phyloP scores from a whole-genome alignment of 345 rosid species.

The Nasturtium officinale region DNA sequence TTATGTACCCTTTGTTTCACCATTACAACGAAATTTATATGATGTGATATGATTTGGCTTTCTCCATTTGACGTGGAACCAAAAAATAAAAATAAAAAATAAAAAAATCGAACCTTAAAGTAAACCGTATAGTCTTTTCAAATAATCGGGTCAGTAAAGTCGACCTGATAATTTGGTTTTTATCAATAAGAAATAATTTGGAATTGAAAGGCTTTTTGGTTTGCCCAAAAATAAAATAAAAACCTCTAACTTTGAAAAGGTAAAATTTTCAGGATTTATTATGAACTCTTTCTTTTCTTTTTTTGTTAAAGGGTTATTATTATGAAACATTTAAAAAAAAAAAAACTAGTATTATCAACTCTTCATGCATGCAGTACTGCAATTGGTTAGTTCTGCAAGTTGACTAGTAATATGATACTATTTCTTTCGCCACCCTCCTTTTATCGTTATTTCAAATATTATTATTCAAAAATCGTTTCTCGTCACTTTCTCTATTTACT shows the following conservation, averaged over 20 bases:
- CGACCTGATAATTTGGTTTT: no score
- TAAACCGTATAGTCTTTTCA: background rate
- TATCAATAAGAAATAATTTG: background rate
- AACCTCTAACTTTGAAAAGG: background rate
- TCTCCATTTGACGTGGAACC: slow-evolving; percentile 1
- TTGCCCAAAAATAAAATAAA: background rate
- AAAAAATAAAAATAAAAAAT: background rate
- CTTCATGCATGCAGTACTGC: slow-evolving; percentile 22
- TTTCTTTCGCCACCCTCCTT: slow-evolving; percentile 27
- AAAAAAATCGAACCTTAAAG: background rate
- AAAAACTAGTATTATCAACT: no score
- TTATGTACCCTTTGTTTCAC: background rate
- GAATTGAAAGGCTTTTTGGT: background rate
- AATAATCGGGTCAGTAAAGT: background rate
- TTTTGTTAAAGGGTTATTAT: no score
- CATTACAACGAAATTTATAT: background rate
- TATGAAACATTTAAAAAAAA: no score
- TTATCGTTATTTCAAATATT: background rate
- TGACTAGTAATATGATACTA: slow-evolving; percentile 3
- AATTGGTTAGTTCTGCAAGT: slow-evolving; percentile 14
- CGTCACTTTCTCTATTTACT: slow-evolving; percentile 10
- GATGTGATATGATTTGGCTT: slow-evolving; percentile 21
- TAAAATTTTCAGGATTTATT: background rate
- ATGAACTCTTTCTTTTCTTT: background rate
- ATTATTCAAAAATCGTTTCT: background rate